These are phyloP conservation scores for Alternaria sp. DNA, from an alignment of 2,329 filamentous ascomycete genomes.

Conservation along the genomic window DNA sequence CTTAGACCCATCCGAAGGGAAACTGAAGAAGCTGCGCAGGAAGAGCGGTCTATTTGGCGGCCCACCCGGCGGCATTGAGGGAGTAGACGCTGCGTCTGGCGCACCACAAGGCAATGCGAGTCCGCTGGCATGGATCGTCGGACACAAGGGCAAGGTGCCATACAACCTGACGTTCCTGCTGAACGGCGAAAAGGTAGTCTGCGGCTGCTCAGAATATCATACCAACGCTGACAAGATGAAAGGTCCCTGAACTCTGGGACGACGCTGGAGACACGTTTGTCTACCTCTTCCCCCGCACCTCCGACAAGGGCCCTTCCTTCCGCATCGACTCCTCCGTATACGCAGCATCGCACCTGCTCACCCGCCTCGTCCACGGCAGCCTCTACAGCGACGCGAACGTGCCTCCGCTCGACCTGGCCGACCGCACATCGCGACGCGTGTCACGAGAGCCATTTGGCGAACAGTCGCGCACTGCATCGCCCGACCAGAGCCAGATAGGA, in stretches of 20 bases:
- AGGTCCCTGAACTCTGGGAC: slow-evolving; percentile 68
- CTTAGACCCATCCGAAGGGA: slow-evolving; percentile 25
- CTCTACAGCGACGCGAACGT: slow-evolving; percentile 50
- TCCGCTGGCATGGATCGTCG: slow-evolving; percentile 64
- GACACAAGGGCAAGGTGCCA: slow-evolving; percentile 61
- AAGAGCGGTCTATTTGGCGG: slow-evolving; percentile 45
- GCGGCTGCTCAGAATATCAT: not conserved
- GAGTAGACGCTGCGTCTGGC: slow-evolving; percentile 31
- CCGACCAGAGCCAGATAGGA: slow-evolving; percentile 40
- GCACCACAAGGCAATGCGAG: slow-evolving; percentile 12
- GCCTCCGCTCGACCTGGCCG: slow-evolving; percentile 26
- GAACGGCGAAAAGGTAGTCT: slow-evolving; percentile 58
- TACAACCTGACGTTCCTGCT: slow-evolving; percentile 62
- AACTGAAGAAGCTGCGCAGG: slow-evolving; percentile 43
- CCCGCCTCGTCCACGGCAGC: slow-evolving; percentile 62
- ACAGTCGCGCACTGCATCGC: slow-evolving; percentile 45
- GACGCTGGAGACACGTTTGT: slow-evolving; percentile 67
- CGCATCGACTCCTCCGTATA: slow-evolving; percentile 66
- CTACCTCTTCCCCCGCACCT: slow-evolving; percentile 66
- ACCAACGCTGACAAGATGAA: slow-evolving; percentile 18
- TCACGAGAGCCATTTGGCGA: slow-evolving; percentile 24
- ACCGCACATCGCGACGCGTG: slow-evolving; percentile 28
- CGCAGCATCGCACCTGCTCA: slow-evolving; percentile 62
- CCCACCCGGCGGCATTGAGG: slow-evolving; percentile 5
- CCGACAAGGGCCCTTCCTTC: slow-evolving; percentile 65